Conservation (phyloP, 1,284 basidiomycete species). For the Leccinum variabile region DNA sequence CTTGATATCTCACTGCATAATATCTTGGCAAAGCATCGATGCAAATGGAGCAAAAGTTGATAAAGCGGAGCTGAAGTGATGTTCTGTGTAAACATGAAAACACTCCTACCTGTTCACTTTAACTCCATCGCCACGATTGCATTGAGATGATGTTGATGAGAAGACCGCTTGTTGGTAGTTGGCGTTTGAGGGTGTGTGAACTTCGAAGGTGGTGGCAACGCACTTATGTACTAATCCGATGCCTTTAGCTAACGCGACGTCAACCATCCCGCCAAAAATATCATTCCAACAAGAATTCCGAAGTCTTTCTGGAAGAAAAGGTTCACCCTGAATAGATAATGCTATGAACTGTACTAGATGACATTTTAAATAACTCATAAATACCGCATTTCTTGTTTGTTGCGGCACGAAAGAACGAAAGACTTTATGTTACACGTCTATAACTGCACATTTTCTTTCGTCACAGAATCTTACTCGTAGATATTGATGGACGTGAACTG, state of each 20-base stretch:
- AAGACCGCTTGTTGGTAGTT: background rate
- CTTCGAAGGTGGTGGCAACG: background rate
- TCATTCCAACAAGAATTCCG: background rate
- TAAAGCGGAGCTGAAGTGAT: background rate
- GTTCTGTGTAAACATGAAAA: background rate
- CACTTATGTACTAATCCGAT: background rate
- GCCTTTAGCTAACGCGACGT: background rate
- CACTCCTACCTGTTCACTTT: background rate
- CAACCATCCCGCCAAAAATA: background rate
- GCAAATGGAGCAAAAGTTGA: background rate
- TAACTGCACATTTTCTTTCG: background rate
- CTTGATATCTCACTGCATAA: background rate
- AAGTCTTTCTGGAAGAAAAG: background rate
- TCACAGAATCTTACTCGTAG: conserved; percentile 28
- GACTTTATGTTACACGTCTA: conserved; percentile 2
- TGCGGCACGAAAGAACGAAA: background rate
- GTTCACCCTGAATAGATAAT: background rate
- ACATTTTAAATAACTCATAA: background rate
- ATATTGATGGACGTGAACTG: conserved; percentile 44
- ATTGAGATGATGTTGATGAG: background rate
- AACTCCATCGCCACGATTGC: background rate
- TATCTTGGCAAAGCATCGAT: background rate
- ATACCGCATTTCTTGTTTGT: background rate
- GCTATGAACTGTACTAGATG: background rate
- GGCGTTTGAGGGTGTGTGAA: background rate